These are phyloP conservation scores for Pluteus cervinus DNA, from an alignment of 768 basidiomycete species.

Conservation along the genomic window DNA sequence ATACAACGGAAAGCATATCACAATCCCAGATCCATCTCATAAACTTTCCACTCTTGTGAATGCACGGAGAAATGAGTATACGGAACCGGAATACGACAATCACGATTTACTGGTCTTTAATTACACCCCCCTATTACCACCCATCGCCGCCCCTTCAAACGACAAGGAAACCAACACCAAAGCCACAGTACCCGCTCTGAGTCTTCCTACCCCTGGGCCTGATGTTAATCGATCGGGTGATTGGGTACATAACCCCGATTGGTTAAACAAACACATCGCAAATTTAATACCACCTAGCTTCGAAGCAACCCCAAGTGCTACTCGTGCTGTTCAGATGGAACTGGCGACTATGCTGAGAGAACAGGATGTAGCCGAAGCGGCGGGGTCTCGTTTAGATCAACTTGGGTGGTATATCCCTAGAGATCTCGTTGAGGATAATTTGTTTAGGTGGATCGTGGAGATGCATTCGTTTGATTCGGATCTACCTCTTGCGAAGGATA, in stretches of 20 bases:
- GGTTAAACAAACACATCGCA: slow-evolving; percentile 37
- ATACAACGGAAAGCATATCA: slow-evolving; percentile 27
- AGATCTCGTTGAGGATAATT: slow-evolving; percentile 59
- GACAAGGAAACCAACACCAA: no score
- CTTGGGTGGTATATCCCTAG: slow-evolving; percentile 71
- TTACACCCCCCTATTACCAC: slow-evolving; percentile 16
- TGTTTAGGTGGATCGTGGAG: slow-evolving; percentile 72
- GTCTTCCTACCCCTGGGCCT: slow-evolving; percentile 13
- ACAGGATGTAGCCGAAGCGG: slow-evolving; percentile 45
- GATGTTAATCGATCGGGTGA: slow-evolving; percentile 28
- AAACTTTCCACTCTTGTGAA: slow-evolving; percentile 44
- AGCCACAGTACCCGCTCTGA: no score
- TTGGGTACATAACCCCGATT: slow-evolving; percentile 51
- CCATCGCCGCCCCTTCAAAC: no score
- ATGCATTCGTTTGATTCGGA: slow-evolving; percentile 61
- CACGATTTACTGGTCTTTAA: slow-evolving; percentile 45
- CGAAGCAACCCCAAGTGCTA: slow-evolving; percentile 47
- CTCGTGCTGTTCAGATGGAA: slow-evolving; percentile 56
- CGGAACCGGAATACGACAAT: slow-evolving; percentile 40
- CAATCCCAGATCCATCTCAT: slow-evolving; percentile 53
- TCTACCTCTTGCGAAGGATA: slow-evolving; percentile 56
- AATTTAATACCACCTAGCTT: slow-evolving; percentile 55
- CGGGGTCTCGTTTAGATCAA: slow-evolving; percentile 37
- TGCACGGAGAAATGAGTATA: slow-evolving; percentile 30
- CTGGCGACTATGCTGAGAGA: slow-evolving; percentile 55